Percentiles rank a stretch among this genome's conserved stretches.
These are phyloP conservation scores for Colletotrichum camelliae DNA, from an alignment of 2,329 filamentous ascomycete genomes.

Conservation along the genomic window DNA sequence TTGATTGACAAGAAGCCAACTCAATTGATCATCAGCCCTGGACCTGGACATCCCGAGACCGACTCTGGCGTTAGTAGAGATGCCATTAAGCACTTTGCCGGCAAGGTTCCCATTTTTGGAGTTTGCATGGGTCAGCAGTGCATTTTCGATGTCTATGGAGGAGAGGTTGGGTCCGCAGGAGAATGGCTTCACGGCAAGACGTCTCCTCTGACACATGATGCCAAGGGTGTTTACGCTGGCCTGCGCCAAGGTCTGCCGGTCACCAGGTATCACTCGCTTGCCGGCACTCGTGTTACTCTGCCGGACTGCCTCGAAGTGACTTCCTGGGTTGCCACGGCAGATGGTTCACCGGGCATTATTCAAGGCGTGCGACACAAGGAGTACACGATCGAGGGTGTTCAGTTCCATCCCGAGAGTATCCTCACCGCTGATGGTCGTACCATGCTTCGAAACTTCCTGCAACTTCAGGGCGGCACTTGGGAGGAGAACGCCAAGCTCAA, in stretches of 20 bases:
- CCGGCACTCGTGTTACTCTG: conserved; percentile 86
- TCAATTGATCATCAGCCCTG: conserved; percentile 92
- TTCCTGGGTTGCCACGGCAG: conserved; percentile 82
- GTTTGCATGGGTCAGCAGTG: conserved; percentile 99
- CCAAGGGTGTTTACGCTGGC: conserved; percentile 88
- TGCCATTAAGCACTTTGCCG: conserved; percentile 88
- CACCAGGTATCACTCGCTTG: conserved; percentile 94
- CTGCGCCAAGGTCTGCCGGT: conserved; percentile 83
- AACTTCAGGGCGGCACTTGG: conserved; percentile 91
- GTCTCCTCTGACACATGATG: conserved; percentile 86
- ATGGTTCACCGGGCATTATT: conserved; percentile 84
- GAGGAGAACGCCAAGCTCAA: conserved; percentile 72
- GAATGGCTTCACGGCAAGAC: conserved; percentile 99
- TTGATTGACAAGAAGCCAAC: conserved; percentile 85
- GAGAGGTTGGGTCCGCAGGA: conserved; percentile 88
- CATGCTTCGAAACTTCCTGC: conserved; percentile 93
- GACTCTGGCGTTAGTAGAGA: conserved; percentile 95
- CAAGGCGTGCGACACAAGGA: conserved; percentile 97
- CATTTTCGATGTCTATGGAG: conserved; percentile 93
- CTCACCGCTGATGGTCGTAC: conserved; percentile 84
- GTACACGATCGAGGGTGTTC: conserved; percentile 90
- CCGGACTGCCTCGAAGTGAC: conserved; percentile 87
- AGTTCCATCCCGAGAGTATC: conserved; percentile 98
- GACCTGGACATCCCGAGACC: conserved; percentile 88
- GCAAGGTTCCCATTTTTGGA: conserved; percentile 94